Conservation (phyloP, 192 early-diverging fungal genomes). For the Mortierella claussenii region DNA sequence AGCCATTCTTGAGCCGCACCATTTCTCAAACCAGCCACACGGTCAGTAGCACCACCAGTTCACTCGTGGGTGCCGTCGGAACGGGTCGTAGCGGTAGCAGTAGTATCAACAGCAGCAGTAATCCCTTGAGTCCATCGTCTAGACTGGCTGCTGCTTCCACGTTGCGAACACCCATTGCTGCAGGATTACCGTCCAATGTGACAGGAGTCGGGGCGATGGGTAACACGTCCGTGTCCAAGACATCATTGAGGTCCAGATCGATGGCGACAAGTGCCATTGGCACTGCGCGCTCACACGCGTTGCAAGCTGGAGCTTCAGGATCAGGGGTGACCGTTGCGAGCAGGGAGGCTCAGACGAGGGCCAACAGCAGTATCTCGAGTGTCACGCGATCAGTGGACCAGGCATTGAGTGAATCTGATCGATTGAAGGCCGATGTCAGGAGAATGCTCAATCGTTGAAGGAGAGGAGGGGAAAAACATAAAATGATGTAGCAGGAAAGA, state of each 20-base stretch:
- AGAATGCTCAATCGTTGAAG: slow-evolving; percentile 37
- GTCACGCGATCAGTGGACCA: slow-evolving; percentile 36
- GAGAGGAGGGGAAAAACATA: neutral
- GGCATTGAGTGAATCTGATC: slow-evolving; percentile 43
- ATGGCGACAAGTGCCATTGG: slow-evolving; percentile 46
- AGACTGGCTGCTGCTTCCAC: slow-evolving; percentile 24
- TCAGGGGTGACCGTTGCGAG: slow-evolving; percentile 18
- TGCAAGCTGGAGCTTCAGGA: slow-evolving; percentile 4
- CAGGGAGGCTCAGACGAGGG: slow-evolving; percentile 39
- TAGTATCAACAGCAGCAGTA: neutral
- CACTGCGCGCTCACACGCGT: slow-evolving; percentile 28
- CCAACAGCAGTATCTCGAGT: slow-evolving; percentile 29
- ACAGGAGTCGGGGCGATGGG: slow-evolving; percentile 36
- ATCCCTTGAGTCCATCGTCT: slow-evolving; percentile 16
- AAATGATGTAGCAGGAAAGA: neutral
- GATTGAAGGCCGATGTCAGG: slow-evolving; percentile 38
- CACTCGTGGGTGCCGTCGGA: slow-evolving; percentile 29
- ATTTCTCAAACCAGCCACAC: slow-evolving; percentile 7
- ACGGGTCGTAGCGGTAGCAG: slow-evolving; percentile 11
- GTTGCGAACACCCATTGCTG: slow-evolving; percentile 39
- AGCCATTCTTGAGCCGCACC: slow-evolving; percentile 32
- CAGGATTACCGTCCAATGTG: slow-evolving; percentile 24
- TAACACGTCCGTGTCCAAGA: slow-evolving; percentile 34
- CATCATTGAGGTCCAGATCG: slow-evolving; percentile 27
- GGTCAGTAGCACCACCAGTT: neutral